Conservation (phyloP, 139 green algal genomes). For the Picochlorum sp. region DNA sequence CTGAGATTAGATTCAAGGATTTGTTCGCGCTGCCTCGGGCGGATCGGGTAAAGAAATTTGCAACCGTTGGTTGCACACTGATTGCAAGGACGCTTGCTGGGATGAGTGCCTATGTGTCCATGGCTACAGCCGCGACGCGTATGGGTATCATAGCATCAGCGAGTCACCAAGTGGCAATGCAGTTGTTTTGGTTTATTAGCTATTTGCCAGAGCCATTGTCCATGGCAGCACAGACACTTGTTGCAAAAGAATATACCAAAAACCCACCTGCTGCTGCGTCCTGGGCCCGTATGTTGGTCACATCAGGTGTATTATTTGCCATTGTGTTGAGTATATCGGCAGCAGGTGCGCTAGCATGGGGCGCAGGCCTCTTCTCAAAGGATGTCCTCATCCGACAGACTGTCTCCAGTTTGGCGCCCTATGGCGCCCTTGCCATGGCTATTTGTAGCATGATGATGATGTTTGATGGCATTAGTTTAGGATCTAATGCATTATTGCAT, state of each 20-base stretch:
- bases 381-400: slow-evolving; percentile 24
- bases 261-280: background rate
- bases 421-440: slow-evolving; percentile 20
- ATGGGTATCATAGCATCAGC: slow-evolving; percentile 36
- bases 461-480: slow-evolving; percentile 48
- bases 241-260: slow-evolving; percentile 38
- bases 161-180: slow-evolving; percentile 56
- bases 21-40: slow-evolving; percentile 2
- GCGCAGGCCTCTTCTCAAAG: slow-evolving; percentile 32
- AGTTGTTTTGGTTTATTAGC: slow-evolving; percentile 56
- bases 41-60: slow-evolving; percentile 10
- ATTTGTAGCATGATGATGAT: slow-evolving; percentile 44
- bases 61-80: slow-evolving; percentile 36
- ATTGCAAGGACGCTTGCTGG: slow-evolving; percentile 41
- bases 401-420: slow-evolving; percentile 14
- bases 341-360: slow-evolving; percentile 14
- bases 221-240: slow-evolving; percentile 49
- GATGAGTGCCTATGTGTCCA: slow-evolving; percentile 35
- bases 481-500: slow-evolving; percentile 30
- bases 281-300: slow-evolving; percentile 30
- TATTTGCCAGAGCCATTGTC: slow-evolving; percentile 57
- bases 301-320: slow-evolving; percentile 13
- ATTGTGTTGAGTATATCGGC: slow-evolving; percentile 23
- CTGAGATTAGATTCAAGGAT: slow-evolving; percentile 5
- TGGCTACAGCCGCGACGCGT: slow-evolving; percentile 34